A percentile compares a stretch with the other conserved stretches of the same genome.
Conservation (phyloP, 192 early-diverging fungal species). For the Coemansia sp. region DNA sequence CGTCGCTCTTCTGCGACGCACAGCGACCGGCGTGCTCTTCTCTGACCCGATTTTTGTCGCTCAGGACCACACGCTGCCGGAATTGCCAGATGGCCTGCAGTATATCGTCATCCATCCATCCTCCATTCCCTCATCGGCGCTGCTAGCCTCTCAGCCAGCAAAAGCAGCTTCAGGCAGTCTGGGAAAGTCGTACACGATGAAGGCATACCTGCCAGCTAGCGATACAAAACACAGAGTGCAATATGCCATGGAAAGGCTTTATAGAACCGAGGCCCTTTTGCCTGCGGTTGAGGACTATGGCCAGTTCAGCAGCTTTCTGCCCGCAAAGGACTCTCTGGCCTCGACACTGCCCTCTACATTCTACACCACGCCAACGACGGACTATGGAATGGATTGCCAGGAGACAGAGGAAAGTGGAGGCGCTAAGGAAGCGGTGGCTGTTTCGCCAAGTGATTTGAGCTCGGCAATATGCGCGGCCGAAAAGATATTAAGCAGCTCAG, state of each 20-base stretch:
- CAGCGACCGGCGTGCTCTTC: slow-evolving; percentile 34
- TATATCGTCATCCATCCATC: slow-evolving; percentile 48
- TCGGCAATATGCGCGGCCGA: slow-evolving; percentile 20
- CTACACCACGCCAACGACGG: slow-evolving; percentile 3
- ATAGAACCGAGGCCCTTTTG: slow-evolving; percentile 1
- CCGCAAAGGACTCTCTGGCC: slow-evolving; percentile 27
- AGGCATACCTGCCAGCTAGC: slow-evolving; percentile 15
- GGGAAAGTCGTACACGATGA: slow-evolving; percentile 15
- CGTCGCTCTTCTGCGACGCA: slow-evolving; percentile 44
- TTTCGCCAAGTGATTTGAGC: slow-evolving; percentile 14
- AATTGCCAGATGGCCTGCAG: slow-evolving; percentile 43
- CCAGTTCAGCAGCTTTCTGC: slow-evolving; percentile 43
- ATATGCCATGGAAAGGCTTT: neutral
- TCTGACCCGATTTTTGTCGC: slow-evolving; percentile 44
- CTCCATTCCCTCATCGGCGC: neutral
- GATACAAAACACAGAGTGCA: neutral
- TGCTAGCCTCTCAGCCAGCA: neutral
- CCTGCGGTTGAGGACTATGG: slow-evolving; percentile 28
- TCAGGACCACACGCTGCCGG: slow-evolving; percentile 26
- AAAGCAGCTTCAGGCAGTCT: neutral
- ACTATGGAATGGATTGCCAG: neutral
- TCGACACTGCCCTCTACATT: slow-evolving; percentile 14
- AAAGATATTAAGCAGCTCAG: slow-evolving; percentile 5
- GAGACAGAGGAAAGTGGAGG: neutral
- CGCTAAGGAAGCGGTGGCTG: neutral